These are phyloP conservation scores for Collariella sp. DNA, from an alignment of 495 filamentous ascomycete species.

Conservation along the genomic window DNA sequence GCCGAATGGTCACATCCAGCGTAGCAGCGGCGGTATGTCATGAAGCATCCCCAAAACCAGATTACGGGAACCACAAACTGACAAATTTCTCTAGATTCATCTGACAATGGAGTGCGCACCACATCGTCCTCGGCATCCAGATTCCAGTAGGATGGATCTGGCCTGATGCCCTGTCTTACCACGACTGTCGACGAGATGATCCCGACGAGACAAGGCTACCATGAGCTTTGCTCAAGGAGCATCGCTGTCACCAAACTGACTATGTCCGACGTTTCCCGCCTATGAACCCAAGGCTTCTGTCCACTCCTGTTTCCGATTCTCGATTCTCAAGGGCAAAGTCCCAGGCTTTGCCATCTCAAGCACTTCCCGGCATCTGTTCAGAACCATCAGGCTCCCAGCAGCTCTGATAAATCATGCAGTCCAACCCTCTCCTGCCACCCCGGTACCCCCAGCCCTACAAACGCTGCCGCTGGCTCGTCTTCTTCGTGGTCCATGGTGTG, in stretches of 20 bases:
- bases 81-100: constrained; percentile 22
- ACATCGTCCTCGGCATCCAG: constrained; percentile 18
- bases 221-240: background rate
- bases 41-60: background rate
- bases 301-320: background rate
- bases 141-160: constrained; percentile 20
- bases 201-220: background rate
- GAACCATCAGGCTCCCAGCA: no score
- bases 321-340: no score
- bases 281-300: background rate
- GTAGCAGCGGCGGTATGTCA: constrained; percentile 66
- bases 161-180: background rate
- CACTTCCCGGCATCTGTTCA: no score
- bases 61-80: background rate
- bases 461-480: no score
- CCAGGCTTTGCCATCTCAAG: no score
- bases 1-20: constrained; percentile 71
- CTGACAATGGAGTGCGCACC: constrained; percentile 25
- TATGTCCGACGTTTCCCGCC: background rate
- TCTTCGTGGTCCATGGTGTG: no score
- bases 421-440: no score
- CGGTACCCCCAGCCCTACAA: no score
- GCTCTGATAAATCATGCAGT: no score
- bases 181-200: background rate
- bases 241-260: background rate